Evolutionary conservation across 2,329 filamentous ascomycete genomes (phyloP).

Genomic region (Alternaria postmessia): DNA sequence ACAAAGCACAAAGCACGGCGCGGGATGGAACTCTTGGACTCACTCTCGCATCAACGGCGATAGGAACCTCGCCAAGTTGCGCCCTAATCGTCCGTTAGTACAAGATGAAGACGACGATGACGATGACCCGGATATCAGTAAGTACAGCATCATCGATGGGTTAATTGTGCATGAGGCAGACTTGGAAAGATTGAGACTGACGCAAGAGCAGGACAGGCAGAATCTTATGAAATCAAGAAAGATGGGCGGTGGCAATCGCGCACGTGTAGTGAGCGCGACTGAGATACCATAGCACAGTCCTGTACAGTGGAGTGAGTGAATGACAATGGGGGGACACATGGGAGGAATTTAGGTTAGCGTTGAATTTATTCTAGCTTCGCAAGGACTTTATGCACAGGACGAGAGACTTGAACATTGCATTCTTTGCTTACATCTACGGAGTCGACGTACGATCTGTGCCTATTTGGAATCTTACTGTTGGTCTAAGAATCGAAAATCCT

Average conservation of each 20-base stretch:
- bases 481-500: neutral
- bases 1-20: neutral
- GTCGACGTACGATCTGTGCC: neutral
- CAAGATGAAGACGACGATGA: constrained; percentile 6
- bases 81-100: neutral
- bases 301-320: neutral
- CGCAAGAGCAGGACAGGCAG: constrained; percentile 1
- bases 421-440: neutral
- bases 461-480: neutral
- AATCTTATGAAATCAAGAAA: constrained; percentile 3
- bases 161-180: constrained; percentile 10
- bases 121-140: constrained; percentile 18
- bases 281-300: neutral
- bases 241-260: constrained; percentile 9
- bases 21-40: constrained; percentile 7
- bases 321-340: neutral
- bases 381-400: neutral
- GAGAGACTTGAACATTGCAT: neutral
- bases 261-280: neutral
- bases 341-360: neutral
- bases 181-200: constrained; percentile 4
- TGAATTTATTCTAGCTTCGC: neutral
- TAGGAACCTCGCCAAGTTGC: constrained; percentile 4
- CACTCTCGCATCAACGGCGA: constrained; percentile 9
- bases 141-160: constrained; percentile 15